phyloP scores from a whole-genome alignment of 2,329 filamentous ascomycete genomes.

The Ophiostoma piceae region DNA sequence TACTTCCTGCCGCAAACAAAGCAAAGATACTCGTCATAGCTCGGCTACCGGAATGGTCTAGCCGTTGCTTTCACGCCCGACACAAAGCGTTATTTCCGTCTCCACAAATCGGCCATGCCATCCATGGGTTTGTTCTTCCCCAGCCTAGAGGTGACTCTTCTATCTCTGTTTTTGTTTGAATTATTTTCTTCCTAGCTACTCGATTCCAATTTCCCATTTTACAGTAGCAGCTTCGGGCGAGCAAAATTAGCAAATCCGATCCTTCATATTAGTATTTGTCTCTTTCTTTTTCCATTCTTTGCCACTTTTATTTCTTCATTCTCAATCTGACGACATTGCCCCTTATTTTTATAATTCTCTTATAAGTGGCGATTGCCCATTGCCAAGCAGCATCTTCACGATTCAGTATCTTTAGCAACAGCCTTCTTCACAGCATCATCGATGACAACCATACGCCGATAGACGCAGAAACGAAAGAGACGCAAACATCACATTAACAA shows the following conservation, averaged over 20 bases:
- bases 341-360: neutral
- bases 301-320: neutral
- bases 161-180: neutral
- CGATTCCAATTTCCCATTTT: neutral
- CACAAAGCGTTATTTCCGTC: neutral
- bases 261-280: neutral
- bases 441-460: no score
- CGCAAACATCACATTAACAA: neutral
- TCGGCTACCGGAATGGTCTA: neutral
- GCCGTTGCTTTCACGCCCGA: neutral
- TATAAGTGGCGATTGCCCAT: neutral
- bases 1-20: neutral
- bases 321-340: neutral
- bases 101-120: neutral
- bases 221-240: neutral
- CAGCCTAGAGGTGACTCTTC: neutral
- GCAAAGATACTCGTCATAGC: neutral
- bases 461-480: neutral
- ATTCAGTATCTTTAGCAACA: no score
- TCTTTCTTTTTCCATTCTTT: neutral
- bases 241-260: neutral
- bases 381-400: neutral
- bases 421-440: no score
- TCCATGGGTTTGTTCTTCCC: neutral
- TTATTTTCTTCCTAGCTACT: no score